A percentile compares a stretch with the other conserved stretches of the same genome.
These are phyloP conservation scores for Suhomyces canberraensis DNA, from an alignment of 805 yeast species.

Conservation along the genomic window DNA sequence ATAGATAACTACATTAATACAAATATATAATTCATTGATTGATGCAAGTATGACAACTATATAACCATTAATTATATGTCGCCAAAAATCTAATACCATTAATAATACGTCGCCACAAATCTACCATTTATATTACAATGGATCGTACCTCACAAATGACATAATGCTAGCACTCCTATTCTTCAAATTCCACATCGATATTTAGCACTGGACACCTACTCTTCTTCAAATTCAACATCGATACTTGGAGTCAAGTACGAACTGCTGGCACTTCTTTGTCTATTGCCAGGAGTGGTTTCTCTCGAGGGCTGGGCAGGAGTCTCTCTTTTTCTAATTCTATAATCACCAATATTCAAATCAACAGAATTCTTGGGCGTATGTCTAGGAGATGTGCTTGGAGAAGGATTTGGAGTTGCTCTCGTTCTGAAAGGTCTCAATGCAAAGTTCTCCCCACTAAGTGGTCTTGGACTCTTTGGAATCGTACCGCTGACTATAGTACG, in stretches of 20 bases:
- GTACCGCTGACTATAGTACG: conserved; percentile 6
- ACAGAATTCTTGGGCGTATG: conserved; percentile 18
- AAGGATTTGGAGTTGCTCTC: conserved; percentile 36
- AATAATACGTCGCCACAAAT: too few species aligned
- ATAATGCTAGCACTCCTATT: too few species aligned
- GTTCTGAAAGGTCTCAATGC: conserved; percentile 42
- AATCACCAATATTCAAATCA: conserved; percentile 8
- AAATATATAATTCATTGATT: too few species aligned
- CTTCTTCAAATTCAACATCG: conserved; percentile 31
- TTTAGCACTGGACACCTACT: too few species aligned
- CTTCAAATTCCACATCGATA: too few species aligned
- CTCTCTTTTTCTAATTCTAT: conserved; percentile 1
- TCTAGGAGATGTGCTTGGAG: conserved; percentile 38
- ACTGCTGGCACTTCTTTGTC: conserved; percentile 19
- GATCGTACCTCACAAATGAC: too few species aligned
- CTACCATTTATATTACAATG: too few species aligned
- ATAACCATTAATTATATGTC: too few species aligned
- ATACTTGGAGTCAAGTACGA: conserved; percentile 22
- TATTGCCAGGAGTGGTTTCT: background rate
- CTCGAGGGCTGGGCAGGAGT: conserved; percentile 1
- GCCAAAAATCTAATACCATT: too few species aligned
- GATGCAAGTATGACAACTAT: too few species aligned
- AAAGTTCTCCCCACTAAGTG: conserved; percentile 28
- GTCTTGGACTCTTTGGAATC: conserved; percentile 19
- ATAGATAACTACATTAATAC: too few species aligned